Evolutionary conservation across 345 rosid species (phyloP).

Genomic region (Hevea brasiliensis): DNA sequence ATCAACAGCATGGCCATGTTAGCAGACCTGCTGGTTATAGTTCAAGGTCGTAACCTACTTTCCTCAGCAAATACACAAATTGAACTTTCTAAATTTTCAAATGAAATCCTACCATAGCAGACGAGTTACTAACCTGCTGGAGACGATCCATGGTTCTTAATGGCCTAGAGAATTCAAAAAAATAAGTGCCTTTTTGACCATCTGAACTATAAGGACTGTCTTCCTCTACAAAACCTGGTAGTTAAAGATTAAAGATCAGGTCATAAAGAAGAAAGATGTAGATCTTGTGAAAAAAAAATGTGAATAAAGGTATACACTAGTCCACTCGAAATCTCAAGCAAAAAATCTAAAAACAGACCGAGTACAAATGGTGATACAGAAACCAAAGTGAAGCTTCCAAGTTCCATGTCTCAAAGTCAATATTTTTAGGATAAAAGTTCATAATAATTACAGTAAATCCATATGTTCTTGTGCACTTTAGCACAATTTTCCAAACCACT

Average conservation of each 20-base stretch:
- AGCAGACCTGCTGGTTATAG: not conserved
- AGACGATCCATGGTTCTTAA: constrained; percentile 86
- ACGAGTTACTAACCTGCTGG: constrained; percentile 68
- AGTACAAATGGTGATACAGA: not conserved
- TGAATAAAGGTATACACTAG: not conserved
- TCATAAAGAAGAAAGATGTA: constrained; percentile 4
- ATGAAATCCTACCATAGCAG: constrained; percentile 12
- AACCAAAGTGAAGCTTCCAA: constrained; percentile 7
- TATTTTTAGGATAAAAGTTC: not conserved
- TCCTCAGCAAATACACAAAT: not conserved
- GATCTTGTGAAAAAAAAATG: not conserved
- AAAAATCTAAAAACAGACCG: not conserved
- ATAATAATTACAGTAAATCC: not conserved
- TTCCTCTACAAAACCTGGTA: constrained; percentile 72
- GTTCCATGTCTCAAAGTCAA: not conserved
- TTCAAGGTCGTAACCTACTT: constrained; percentile 3
- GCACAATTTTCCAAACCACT: not conserved
- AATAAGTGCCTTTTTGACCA: constrained; percentile 74
- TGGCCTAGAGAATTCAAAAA: constrained; percentile 88
- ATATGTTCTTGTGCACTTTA: not conserved
- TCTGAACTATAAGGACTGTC: constrained; percentile 79
- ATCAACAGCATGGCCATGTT: not conserved
- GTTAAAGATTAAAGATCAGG: not conserved
- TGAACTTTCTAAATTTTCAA: not conserved
- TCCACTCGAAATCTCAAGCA: not conserved